Evolutionary conservation across 2,329 filamentous ascomycete genomes (phyloP), one percentile per base, ranked within the genome.

Genomic region (Fusarium nanum): DNA sequence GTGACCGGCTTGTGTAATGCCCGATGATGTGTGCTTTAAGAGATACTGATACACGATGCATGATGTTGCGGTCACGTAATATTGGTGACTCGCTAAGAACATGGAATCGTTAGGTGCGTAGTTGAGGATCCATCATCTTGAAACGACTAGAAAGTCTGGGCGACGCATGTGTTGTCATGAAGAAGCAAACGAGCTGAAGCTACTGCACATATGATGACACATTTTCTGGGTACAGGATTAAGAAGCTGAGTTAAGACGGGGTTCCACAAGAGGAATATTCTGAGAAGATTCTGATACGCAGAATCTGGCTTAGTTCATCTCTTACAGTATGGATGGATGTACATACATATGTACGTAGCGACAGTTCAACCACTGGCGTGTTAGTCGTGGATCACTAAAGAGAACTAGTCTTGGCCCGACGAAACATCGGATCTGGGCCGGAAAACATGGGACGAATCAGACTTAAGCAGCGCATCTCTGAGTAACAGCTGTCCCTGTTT

Each of bases 121-220:
- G 49, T 40, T 47, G 32, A 57, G 52, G 64, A 23, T 68, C 64
- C 68, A 69, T 68, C 48, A 37, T 56, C 40, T 64, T 71, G 68
- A 71, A 70, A 71, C 68, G 30, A 49, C 59, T 47, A 57, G 46
- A 50, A 34, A 56, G 59, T 27, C 68, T 66, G 30, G 64, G 68
- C 68, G 41, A 68, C 49, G 68, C 56, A 65, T 71, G 68, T 63
- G 68, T 65, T 71, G 68, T 68, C 68, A 69, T 46, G 34, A 53
- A 14, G 40, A 53, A 18, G 50, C 48, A 44, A 32, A 8, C 20
- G 22, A 64, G 49, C 54, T 64, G 40, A 68, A 45, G 34, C 59
- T 61, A 67, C 48, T 67, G 37, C 37, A 66, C 18, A 54, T 50
- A 70, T 65, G 67, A 70, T 71, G 68, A 71, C 55, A 58, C 57